Evolutionary conservation across 1,284 basidiomycete species (phyloP).

Genomic region (Apiotrichum veenhuisii): DNA sequence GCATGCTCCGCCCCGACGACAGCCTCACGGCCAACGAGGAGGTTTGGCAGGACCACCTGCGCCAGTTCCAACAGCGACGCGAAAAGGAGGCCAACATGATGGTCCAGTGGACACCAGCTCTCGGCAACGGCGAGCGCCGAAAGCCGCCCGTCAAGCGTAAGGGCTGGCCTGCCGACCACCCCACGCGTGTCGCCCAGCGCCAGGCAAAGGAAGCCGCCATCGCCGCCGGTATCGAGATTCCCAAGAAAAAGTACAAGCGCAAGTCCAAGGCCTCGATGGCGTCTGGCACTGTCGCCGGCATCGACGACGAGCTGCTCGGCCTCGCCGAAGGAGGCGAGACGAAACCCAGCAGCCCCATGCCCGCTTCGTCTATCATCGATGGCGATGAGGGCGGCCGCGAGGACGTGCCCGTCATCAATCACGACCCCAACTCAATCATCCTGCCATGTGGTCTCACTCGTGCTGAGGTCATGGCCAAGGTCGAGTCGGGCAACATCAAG

Average conservation of each 20-base stretch:
- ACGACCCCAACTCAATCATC: constrained; percentile 31
- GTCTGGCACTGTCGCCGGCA: constrained; percentile 16
- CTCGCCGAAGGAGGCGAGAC: constrained; percentile 30
- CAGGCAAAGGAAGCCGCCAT: constrained; percentile 31
- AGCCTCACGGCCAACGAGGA: constrained; percentile 33
- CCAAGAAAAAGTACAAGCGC: constrained; percentile 27
- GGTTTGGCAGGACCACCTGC: constrained; percentile 38
- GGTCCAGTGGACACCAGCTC: constrained; percentile 15
- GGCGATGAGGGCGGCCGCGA: constrained; percentile 11
- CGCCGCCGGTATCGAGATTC: constrained; percentile 20
- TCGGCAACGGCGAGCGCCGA: constrained; percentile 11
- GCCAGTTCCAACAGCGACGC: constrained; percentile 36
- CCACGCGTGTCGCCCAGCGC: constrained; percentile 28
- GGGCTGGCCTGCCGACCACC: constrained; percentile 31
- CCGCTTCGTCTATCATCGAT: constrained; percentile 15
- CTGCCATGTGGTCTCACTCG: constrained; percentile 38
- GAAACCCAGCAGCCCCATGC: constrained; percentile 12
- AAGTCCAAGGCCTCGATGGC: constrained; percentile 18
- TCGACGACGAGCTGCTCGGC: constrained; percentile 45
- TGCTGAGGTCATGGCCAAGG: constrained; percentile 34
- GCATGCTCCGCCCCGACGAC: constrained; percentile 26
- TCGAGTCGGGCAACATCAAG: constrained; percentile 29
- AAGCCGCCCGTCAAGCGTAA: constrained; percentile 24
- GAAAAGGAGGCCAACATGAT: constrained; percentile 37
- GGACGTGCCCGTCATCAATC: neutral